These are phyloP conservation scores for Mariannaea elegans DNA, from an alignment of 2,329 filamentous ascomycete species.

Conservation along the genomic window DNA sequence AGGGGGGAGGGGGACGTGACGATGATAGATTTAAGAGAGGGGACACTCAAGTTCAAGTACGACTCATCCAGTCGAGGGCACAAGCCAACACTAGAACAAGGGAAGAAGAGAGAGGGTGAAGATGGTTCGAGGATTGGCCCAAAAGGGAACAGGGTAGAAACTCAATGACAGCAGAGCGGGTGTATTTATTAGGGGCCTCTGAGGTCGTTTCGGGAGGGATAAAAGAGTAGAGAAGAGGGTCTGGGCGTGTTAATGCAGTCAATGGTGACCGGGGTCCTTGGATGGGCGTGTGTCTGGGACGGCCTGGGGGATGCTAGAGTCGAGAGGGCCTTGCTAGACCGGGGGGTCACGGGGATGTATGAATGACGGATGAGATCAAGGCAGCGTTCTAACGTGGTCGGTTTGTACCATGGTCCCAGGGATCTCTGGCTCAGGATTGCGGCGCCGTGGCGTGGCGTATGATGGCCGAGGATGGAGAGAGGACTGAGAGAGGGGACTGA, in stretches of 20 bases:
- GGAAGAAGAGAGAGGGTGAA: conserved; percentile 15
- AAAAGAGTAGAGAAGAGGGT: background rate
- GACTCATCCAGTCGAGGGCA: conserved; percentile 1
- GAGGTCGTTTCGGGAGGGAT: background rate
- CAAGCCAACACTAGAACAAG: conserved; percentile 23
- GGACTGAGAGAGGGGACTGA: background rate
- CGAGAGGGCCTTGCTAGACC: background rate
- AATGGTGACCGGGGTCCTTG: conserved; percentile 6
- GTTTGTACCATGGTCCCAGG: conserved; percentile 11
- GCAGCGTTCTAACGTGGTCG: conserved; percentile 16
- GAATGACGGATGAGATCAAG: conserved; percentile 16
- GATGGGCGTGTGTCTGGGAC: conserved; percentile 6
- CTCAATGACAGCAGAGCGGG: conserved; percentile 8
- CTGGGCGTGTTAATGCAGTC: conserved; percentile 10
- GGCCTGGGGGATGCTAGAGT: background rate
- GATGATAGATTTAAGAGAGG: background rate
- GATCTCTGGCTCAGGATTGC: conserved; percentile 18
- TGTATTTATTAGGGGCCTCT: conserved; percentile 4
- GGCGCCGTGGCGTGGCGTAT: background rate
- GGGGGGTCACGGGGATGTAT: conserved; percentile 6
- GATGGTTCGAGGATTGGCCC: conserved; percentile 13
- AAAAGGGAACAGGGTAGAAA: conserved; percentile 8
- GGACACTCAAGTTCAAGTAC: conserved; percentile 33
- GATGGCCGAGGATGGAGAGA: background rate
- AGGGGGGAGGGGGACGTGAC: conserved; percentile 11